phyloP scores from a whole-genome alignment of 257 asterid species.

The Echium plantagineum region DNA sequence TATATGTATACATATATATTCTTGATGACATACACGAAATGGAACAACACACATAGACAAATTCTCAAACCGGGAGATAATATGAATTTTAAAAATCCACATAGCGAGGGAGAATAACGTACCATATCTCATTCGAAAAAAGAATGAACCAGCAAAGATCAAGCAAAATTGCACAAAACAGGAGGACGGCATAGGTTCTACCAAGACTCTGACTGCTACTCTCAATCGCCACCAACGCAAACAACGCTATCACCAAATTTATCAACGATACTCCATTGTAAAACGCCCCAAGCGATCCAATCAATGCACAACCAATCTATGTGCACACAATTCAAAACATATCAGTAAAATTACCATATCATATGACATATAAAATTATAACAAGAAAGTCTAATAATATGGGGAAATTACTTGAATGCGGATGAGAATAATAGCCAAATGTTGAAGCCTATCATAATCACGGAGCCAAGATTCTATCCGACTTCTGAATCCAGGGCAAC shows the following conservation, averaged over 20 bases:
- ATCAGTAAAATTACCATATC: neutral
- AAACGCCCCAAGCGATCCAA: conserved; percentile 87
- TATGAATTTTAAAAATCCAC: neutral
- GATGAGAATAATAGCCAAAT: conserved; percentile 66
- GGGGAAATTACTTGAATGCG: conserved; percentile 31
- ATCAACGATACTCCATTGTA: conserved; percentile 65
- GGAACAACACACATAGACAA: neutral
- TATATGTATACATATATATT: neutral
- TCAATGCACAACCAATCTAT: conserved; percentile 73
- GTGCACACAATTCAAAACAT: neutral
- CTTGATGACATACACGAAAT: too few relatives aligned
- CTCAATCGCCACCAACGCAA: conserved; percentile 87
- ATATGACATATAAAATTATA: neutral
- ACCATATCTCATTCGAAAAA: conserved; percentile 65
- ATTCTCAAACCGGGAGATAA: neutral
- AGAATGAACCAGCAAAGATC: conserved; percentile 78
- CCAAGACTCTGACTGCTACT: conserved; percentile 91
- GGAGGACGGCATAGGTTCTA: conserved; percentile 73
- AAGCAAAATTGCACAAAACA: conserved; percentile 59
- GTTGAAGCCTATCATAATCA: conserved; percentile 76
- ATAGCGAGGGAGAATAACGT: neutral
- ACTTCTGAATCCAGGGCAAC: conserved; percentile 46
- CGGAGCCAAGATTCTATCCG: conserved; percentile 65
- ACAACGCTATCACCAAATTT: conserved; percentile 58
- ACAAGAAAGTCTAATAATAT: neutral